Conservation (phyloP, 1,284 basidiomycete genomes). For the Cutaneotrichosporon spelunceum region DNA sequence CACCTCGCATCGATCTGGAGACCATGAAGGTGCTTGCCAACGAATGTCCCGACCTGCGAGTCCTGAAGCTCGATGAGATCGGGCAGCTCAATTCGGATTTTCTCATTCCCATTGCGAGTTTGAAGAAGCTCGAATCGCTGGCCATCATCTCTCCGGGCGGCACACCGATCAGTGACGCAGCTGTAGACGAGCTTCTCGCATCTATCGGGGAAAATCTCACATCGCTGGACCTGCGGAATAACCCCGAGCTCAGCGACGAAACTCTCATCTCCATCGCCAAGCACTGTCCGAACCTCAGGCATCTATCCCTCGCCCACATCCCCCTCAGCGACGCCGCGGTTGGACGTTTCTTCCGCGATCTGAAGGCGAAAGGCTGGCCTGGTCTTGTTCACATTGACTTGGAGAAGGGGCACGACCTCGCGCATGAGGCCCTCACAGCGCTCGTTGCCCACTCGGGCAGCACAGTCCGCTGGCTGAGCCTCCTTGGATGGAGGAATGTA, state of each 20-base stretch:
- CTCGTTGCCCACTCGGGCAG: conserved; percentile 68
- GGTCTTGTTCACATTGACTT: conserved; percentile 59
- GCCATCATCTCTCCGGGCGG: conserved; percentile 46
- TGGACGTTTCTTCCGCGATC: conserved; percentile 61
- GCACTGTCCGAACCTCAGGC: conserved; percentile 57
- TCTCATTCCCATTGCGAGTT: conserved; percentile 57
- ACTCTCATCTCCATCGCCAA: conserved; percentile 62
- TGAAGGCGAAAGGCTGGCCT: conserved; percentile 34
- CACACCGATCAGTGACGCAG: conserved; percentile 58
- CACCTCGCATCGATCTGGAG: conserved; percentile 77
- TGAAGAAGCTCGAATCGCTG: conserved; percentile 39
- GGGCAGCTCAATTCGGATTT: conserved; percentile 68
- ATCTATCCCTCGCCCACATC: conserved; percentile 61
- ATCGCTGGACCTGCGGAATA: conserved; percentile 64
- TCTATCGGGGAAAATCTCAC: conserved; percentile 57
- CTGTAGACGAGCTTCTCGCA: conserved; percentile 59
- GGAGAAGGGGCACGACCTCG: conserved; percentile 61
- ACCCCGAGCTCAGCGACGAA: conserved; percentile 59
- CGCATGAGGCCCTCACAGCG: conserved; percentile 60
- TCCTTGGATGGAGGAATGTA: conserved; percentile 73
- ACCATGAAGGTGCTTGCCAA: conserved; percentile 65
- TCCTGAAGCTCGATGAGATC: conserved; percentile 75
- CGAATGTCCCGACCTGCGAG: conserved; percentile 62
- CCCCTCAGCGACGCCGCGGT: conserved; percentile 69
- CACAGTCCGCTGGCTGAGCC: conserved; percentile 62